Evolutionary conservation across 1,139 yeast genomes (phyloP).

Genomic region (Diutina catenulata): DNA sequence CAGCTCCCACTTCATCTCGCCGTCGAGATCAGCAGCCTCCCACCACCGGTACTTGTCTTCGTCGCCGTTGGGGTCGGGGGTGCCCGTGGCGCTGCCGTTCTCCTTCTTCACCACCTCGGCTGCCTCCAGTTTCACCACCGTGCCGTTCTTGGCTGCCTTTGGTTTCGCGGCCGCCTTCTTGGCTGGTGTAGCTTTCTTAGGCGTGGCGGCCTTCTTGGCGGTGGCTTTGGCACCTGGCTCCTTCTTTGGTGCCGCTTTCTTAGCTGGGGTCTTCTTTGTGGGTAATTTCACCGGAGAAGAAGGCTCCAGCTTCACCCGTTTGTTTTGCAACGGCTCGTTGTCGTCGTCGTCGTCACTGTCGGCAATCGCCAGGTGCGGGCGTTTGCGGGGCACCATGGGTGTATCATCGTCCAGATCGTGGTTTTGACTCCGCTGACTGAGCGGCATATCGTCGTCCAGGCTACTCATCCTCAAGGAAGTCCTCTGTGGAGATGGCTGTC

Average conservation of each 20-base stretch:
- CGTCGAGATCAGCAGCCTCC: conserved; percentile 62
- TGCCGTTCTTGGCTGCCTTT: neutral
- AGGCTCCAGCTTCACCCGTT: too few relatives aligned
- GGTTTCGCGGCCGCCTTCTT: conserved; percentile 6
- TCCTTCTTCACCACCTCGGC: conserved; percentile 10
- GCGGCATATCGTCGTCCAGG: conserved; percentile 5
- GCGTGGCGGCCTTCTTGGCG: neutral
- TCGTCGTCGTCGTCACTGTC: neutral
- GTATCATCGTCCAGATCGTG: conserved; percentile 1
- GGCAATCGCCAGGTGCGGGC: too few relatives aligned
- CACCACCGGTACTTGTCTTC: conserved; percentile 72
- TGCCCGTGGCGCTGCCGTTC: conserved; percentile 15
- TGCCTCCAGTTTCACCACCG: conserved; percentile 6
- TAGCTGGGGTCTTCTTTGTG: neutral
- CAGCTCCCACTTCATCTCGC: conserved; percentile 74
- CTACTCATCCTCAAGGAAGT: neutral
- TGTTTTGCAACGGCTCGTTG: neutral
- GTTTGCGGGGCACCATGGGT: neutral
- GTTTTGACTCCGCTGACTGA: conserved; percentile 2
- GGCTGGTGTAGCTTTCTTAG: conserved; percentile 1
- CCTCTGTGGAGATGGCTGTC: too few relatives aligned
- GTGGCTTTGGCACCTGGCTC: neutral
- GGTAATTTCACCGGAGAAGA: neutral
- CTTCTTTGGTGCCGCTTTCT: conserved; percentile 2
- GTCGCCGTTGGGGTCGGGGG: conserved; percentile 24